Base-by-base conservation (phyloP, 192 early-diverging fungal species). In the Globomyces pollinis-pini region DNA sequence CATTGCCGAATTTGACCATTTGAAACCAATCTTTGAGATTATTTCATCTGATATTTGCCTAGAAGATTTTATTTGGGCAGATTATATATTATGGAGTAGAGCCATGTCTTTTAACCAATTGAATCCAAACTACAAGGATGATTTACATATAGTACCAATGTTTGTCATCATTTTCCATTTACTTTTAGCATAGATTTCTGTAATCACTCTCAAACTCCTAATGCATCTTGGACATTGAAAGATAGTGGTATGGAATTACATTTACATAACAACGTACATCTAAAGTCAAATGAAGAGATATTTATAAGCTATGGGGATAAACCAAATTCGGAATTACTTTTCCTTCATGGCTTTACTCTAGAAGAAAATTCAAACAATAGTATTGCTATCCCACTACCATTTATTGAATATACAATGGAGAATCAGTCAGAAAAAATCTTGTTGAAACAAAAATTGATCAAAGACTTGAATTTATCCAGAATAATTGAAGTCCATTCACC, bases 281-380 rank as follows among this genome's bases (percentile, higher is more conserved):
- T 39, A n/a, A 20, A 15, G 38, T 39, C 15, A 20, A 28, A 55
- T 41, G 53, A 28, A 6, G 35, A 55, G 32, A 24, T 55, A 15
- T 55, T 55, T 31, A 55, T 55, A 12, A 55, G 13, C n/a, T 55
- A 55, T n/a, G 53, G 53, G n/a, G 20, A 20, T 23, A 55, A 55
- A 24, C 53, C 53, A 35, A 55, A 55, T n/a, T 28, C 21, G 9
- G 35, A 55, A n/a, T 16, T 55, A 16, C 31, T 55, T 4, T 55
- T 55, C 23, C 6, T 47, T 26, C 44, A 47, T 47, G 44, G 53
- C 6, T 55, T 55, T 16, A 38, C 13, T 35, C 3, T 34, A 20
- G 53, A 55, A 4, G 38, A 35, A 1, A 55, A 55, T 24, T 18
- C 4, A 5, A 9, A 5, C n/a, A 35, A 38, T 12, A 7, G 29